Percentiles rank a stretch among this genome's conserved stretches.
Conservation (phyloP, 805 yeast genomes). For the Candida ovalis region DNA sequence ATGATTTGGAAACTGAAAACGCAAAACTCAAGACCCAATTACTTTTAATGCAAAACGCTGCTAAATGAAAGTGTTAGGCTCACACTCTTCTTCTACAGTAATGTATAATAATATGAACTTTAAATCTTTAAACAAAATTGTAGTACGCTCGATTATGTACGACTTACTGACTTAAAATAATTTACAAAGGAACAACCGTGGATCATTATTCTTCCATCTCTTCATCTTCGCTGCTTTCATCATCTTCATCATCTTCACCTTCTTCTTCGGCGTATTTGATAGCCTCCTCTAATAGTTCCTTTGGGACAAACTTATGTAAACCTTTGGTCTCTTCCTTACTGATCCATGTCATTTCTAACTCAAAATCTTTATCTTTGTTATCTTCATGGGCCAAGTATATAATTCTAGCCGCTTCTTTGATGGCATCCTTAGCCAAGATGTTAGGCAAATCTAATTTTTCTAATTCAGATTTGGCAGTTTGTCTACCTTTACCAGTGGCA, state of each 20-base stretch:
- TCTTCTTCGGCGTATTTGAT: constrained; percentile 78
- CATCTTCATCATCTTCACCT: constrained; percentile 69
- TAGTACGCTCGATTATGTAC: not conserved
- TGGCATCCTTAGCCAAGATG: constrained; percentile 74
- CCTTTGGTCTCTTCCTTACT: constrained; percentile 74
- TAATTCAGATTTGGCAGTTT: constrained; percentile 93
- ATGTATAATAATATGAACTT: not conserved
- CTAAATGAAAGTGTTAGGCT: not conserved
- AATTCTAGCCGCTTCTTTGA: constrained; percentile 90
- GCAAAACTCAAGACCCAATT: constrained; percentile 26
- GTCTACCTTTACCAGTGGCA: constrained; percentile 98
- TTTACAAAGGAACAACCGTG: not conserved
- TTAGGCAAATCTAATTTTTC: constrained; percentile 80
- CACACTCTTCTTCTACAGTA: no score
- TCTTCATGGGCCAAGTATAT: constrained; percentile 95
- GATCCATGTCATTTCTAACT: constrained; percentile 90
- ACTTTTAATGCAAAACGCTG: not conserved
- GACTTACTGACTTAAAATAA: not conserved
- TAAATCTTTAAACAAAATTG: not conserved
- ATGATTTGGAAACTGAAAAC: constrained; percentile 55
- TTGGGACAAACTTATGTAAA: constrained; percentile 74
- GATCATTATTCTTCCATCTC: constrained; percentile 31
- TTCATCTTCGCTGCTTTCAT: constrained; percentile 29
- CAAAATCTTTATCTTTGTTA: constrained; percentile 95
- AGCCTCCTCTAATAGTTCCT: constrained; percentile 77